Percentiles rank a stretch among this genome's conserved stretches.
These are phyloP conservation scores for Prunus yedoensis DNA, from an alignment of 331 rosid genomes.

Conservation along the genomic window DNA sequence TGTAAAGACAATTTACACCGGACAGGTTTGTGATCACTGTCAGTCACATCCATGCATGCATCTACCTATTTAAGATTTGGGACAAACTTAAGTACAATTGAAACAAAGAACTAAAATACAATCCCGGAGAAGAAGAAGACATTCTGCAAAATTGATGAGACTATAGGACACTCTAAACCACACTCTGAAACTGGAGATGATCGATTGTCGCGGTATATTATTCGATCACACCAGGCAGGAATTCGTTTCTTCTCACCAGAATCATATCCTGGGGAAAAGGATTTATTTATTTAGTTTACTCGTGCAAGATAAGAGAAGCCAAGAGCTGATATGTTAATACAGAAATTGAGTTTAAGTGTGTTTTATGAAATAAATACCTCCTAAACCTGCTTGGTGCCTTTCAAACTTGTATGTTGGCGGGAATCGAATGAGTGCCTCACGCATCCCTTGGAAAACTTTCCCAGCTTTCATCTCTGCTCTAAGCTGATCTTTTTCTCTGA, in stretches of 20 bases:
- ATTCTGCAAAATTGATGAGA: constrained; percentile 80
- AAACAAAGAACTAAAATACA: background rate
- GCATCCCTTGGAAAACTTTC: constrained; percentile 98
- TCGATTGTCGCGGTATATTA: constrained; percentile 93
- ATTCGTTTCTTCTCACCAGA: constrained; percentile 98
- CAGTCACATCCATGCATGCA: constrained; percentile 98
- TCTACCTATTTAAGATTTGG: constrained; percentile 65
- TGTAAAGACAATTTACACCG: constrained; percentile 78
- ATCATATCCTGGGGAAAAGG: constrained; percentile 68
- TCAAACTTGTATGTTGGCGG: constrained; percentile 99
- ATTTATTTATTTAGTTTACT: background rate
- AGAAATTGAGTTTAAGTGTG: background rate
- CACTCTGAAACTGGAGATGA: constrained; percentile 54
- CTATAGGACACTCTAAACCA: constrained; percentile 83
- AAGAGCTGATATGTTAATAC: background rate
- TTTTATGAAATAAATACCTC: constrained; percentile 47
- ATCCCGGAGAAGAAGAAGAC: constrained; percentile 26
- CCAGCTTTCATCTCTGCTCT: constrained; percentile 95
- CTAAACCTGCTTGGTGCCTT: constrained; percentile 86
- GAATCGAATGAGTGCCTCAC: constrained; percentile 87
- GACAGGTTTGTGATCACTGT: constrained; percentile 97
- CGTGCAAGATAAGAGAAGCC: background rate
- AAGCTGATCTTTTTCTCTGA: constrained; percentile 98
- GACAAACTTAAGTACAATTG: constrained; percentile 23
- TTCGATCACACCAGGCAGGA: constrained; percentile 99